Evolutionary conservation across 2,329 filamentous ascomycete species (phyloP), one percentile per base, ranked within the genome.

Genomic region (Trichoderma lentiforme): DNA sequence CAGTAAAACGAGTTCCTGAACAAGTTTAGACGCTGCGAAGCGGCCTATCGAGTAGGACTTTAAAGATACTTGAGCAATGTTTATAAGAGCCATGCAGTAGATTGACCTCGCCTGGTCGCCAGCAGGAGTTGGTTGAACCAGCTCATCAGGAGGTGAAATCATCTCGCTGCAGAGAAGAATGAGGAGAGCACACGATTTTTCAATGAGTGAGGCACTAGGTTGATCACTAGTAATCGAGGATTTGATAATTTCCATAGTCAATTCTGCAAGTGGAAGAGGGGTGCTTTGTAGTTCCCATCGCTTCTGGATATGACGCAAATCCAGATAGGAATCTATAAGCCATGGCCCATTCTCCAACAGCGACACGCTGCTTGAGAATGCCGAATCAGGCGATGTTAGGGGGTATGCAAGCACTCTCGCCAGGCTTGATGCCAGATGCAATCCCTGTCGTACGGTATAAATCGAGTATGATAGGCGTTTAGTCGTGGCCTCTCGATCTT

Each of bases 311-410:
- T 80, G 76, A 64, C 83, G 81, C 34, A 88, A 77, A 56, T 83
- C 81, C 43, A 85, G 80, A 73, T 84, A 79, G 7, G 82, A 81
- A 75, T 89, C 87, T 72, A 88, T 78, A 14, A 88, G 77, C 86
- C 86, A 88, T 14, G 84, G 81, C 0, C 82, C 77, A 71, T 81
- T 81, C 73, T 84, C 84, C 21, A 78, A 79, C 64, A 83, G 82
- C 71, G 78, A 79, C 18, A 79, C 77, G 12, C 77, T 74, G 34
- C 76, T 79, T 11, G 77, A 77, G 56, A 80, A 82, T 2, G 76
- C 77, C 5, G 78, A 68, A 21, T 80, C 78, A n/a, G 78, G 76
- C 11, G 79, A 81, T 8, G 80, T 60, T 6, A 85, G 74, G 26
- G 82, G 82, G 67, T 83, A 81, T 11, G 82, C 80, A 12, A 88